A percentile compares a stretch with the other conserved stretches of the same genome.
Conservation (phyloP, 495 filamentous ascomycete species). For the Penicillium longicatenatum region DNA sequence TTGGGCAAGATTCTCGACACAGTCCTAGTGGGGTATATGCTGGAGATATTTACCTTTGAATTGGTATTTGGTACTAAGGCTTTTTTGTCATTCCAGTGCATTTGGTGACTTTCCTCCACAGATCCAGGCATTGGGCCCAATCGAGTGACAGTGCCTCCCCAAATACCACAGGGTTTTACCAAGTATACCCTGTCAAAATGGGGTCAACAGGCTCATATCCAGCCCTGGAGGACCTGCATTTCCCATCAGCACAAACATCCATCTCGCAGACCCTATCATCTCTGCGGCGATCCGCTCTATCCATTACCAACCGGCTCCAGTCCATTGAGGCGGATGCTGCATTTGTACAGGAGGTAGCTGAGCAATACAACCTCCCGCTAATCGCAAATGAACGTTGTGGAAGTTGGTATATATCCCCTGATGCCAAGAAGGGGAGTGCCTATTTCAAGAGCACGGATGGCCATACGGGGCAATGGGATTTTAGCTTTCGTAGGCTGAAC, state of each 20-base stretch:
- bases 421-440: slow-evolving; percentile 64
- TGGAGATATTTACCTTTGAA: neutral
- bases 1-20: neutral
- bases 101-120: neutral
- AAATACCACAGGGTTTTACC: slow-evolving; percentile 13
- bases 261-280: slow-evolving; percentile 50
- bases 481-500: slow-evolving; percentile 82
- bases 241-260: slow-evolving; percentile 43
- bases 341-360: slow-evolving; percentile 62
- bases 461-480: slow-evolving; percentile 85
- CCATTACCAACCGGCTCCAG: slow-evolving; percentile 74
- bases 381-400: slow-evolving; percentile 93
- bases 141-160: slow-evolving; percentile 12
- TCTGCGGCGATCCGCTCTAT: slow-evolving; percentile 73
- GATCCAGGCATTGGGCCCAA: neutral
- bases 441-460: slow-evolving; percentile 99
- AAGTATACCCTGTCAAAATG: slow-evolving; percentile 11
- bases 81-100: neutral
- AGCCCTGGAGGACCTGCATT: slow-evolving; percentile 45
- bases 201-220: slow-evolving; percentile 31
- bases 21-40: neutral
- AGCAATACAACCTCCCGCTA: slow-evolving; percentile 66
- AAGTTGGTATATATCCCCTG: slow-evolving; percentile 87
- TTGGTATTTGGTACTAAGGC: neutral
- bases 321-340: slow-evolving; percentile 69